Evolutionary conservation across 495 filamentous ascomycete genomes (phyloP).

Genomic region (Penicillium bialowiezense): DNA sequence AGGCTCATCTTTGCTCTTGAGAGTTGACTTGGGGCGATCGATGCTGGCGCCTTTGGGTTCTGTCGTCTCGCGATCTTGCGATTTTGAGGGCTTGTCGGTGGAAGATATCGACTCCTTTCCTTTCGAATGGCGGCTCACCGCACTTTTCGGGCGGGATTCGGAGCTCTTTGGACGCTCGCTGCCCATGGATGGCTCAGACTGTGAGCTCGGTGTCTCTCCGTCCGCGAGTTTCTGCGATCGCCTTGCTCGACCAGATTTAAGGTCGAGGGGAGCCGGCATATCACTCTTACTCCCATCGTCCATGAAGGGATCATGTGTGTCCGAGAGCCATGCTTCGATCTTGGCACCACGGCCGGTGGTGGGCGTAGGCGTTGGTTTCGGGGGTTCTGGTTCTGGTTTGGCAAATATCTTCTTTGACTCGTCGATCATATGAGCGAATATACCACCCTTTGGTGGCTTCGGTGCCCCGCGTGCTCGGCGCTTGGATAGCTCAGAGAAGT

Average conservation of each 20-base stretch:
- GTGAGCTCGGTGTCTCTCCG: constrained; percentile 7
- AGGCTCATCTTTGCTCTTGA: constrained; percentile 13
- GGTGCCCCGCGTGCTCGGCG: constrained; percentile 34
- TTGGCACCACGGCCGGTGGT: constrained; percentile 40
- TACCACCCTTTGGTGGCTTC: constrained; percentile 45
- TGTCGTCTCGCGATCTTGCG: constrained; percentile 6
- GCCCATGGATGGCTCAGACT: constrained; percentile 23
- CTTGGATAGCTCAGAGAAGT: constrained; percentile 44
- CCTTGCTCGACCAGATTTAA: constrained; percentile 30
- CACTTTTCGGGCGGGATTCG: constrained; percentile 19
- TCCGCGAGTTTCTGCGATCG: constrained; percentile 25
- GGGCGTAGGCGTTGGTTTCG: constrained; percentile 41
- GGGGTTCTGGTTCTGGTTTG: constrained; percentile 49
- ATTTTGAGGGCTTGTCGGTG: constrained; percentile 12
- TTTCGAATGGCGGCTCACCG: constrained; percentile 24
- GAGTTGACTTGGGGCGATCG: constrained; percentile 3
- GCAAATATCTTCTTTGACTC: constrained; percentile 55
- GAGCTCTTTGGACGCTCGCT: constrained; percentile 27
- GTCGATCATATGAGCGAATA: constrained; percentile 48
- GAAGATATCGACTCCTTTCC: constrained; percentile 20
- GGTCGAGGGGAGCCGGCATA: constrained; percentile 45
- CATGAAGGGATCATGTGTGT: constrained; percentile 70
- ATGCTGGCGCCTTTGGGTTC: constrained; percentile 9
- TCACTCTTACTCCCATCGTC: constrained; percentile 49
- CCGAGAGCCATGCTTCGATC: constrained; percentile 76